Base-by-base conservation (phyloP, 2,329 filamentous ascomycete genomes). In the Colletotrichum sp. region DNA sequence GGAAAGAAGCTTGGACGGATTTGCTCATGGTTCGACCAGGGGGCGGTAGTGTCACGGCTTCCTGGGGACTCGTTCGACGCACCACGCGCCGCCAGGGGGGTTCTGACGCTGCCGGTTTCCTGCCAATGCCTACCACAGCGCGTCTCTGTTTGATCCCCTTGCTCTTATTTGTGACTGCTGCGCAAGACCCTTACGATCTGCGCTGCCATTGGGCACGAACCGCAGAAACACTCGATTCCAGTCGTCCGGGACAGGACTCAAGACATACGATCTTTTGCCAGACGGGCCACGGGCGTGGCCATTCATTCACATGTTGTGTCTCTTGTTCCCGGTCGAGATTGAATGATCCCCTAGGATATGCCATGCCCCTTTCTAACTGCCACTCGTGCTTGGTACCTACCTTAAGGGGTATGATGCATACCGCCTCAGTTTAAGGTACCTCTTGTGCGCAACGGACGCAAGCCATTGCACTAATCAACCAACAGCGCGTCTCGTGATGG, bases 11-110 rank as follows among this genome's bases (percentile, higher is more conserved):
- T 63, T 72, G 69, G 69, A 55, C 73, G 63, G 64, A 68, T 75
- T 74, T 73, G 34, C 69, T 21, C 69, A 75, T 68, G 73, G 73
- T 75, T 75, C 73, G 73, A 75, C 73, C 73, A 75, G 69, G 73
- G 73, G 56, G 61, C 26, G 43, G 34, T 43, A 9, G 68, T 73
- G 73, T 73, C 73, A 75, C 63, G 69, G 73, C 73, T 75, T 58
- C 16, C 58, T 68, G 56, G 63, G 63, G 63, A 73, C 69, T 75
- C 73, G 69, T 73, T 59, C 73, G 63, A 75, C 48, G 56, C 58
- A 73, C 71, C 63, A 75, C 69, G 69, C 69, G 73, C 26, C 10
- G 58, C 55, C 73, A 14, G 63, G 69, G 71, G 73, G 43, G 13
- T 73, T 75, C 73, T 75, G 63, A 67, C 72, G 63, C 73, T 71